Conservation (phyloP, 1,139 yeast genomes). For the Blastobotrys apis region DNA sequence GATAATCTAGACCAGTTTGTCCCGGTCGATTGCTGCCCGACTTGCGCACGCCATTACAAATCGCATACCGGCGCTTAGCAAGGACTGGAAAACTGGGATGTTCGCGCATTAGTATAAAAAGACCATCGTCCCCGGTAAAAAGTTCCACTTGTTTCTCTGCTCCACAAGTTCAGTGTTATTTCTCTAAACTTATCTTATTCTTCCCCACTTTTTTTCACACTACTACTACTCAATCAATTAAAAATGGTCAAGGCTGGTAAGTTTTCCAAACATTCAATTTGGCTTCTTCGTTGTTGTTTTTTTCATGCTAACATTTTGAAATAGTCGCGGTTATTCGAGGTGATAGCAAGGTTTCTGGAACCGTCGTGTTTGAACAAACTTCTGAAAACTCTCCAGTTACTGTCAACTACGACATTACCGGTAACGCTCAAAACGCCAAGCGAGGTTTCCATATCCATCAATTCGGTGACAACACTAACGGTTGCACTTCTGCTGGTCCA, state of each 20-base stretch:
- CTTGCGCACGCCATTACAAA: no score
- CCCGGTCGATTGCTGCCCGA: no score
- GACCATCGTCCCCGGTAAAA: no score
- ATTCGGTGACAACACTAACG: slow-evolving; percentile 98
- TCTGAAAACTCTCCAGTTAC: slow-evolving; percentile 78
- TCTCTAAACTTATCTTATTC: slow-evolving; percentile 1
- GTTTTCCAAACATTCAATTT: slow-evolving; percentile 19
- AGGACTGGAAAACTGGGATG: no score
- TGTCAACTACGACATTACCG: slow-evolving; percentile 79
- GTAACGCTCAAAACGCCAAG: slow-evolving; percentile 79
- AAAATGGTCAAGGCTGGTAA: slow-evolving; percentile 36
- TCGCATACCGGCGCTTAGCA: no score
- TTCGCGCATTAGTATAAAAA: no score
- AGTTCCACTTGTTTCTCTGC: neutral
- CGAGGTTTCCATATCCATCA: slow-evolving; percentile 98
- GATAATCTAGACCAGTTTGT: no score
- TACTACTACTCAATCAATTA: slow-evolving; percentile 6
- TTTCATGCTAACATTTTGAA: neutral
- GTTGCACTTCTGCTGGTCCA: slow-evolving; percentile 98
- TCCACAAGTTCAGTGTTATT: slow-evolving; percentile 1
- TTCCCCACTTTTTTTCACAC: no score
- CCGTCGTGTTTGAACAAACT: slow-evolving; percentile 78
- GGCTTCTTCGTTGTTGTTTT: no score
- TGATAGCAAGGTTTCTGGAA: slow-evolving; percentile 82
- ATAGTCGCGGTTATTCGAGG: slow-evolving; percentile 94